Conservation (phyloP, 257 asterid genomes). For the Handroanthus guayacan region DNA sequence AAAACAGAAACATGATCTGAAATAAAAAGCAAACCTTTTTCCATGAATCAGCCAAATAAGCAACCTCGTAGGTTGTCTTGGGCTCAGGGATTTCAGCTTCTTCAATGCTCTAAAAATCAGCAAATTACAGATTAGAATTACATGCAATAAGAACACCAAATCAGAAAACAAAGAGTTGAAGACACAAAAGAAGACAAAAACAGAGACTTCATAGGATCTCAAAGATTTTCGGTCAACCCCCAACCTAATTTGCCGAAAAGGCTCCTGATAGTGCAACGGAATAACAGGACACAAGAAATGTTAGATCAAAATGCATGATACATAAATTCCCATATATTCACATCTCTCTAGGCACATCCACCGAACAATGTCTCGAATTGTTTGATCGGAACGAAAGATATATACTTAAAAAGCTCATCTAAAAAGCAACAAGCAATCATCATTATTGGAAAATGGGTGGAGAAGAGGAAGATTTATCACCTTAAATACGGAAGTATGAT, state of each 20-base stretch:
- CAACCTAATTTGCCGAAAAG: background rate
- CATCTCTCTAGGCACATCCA: constrained; percentile 19
- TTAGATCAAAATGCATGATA: background rate
- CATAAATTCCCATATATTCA: constrained; percentile 2
- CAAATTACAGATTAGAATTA: constrained; percentile 16
- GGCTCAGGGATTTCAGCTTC: constrained; percentile 66
- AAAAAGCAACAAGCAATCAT: background rate
- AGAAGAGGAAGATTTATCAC: constrained; percentile 44
- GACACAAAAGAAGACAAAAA: background rate
- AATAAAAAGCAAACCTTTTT: constrained; percentile 56
- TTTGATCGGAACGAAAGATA: background rate
- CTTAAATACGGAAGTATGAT: constrained; percentile 73
- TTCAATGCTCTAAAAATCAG: constrained; percentile 60
- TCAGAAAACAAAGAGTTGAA: background rate
- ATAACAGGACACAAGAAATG: background rate
- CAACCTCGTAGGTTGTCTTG: constrained; percentile 71
- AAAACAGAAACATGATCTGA: background rate
- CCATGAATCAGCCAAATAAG: constrained; percentile 73
- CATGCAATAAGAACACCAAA: constrained; percentile 22
- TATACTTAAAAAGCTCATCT: background rate
- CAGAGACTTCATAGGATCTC: background rate
- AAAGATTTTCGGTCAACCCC: background rate
- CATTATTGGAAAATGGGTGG: background rate
- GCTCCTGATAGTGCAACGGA: background rate
- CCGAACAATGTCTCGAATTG: background rate